Percentiles rank a stretch among this genome's conserved stretches.
Evolutionary conservation across 306 rosid species (phyloP).

Genomic region (Prunus salicina): DNA sequence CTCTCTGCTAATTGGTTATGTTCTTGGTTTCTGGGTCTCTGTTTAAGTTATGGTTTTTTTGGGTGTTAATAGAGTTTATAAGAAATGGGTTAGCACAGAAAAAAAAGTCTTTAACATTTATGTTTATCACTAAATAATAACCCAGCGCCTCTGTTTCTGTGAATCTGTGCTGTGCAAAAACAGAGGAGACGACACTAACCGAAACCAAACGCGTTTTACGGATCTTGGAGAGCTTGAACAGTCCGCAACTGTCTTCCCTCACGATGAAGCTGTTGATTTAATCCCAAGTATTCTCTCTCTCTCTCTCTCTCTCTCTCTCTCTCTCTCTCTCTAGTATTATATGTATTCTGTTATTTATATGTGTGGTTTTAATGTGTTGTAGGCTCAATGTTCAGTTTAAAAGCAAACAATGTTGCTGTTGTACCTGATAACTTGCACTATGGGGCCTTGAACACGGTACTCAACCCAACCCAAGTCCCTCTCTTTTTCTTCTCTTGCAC

Average conservation of each 20-base stretch:
- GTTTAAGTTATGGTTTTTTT: background rate
- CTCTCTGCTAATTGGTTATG: background rate
- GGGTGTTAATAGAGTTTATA: background rate
- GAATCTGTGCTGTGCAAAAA: slow-evolving; percentile 23
- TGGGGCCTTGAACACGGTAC: slow-evolving; percentile 55
- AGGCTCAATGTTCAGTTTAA: slow-evolving; percentile 64
- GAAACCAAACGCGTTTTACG: slow-evolving; percentile 52
- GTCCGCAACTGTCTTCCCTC: slow-evolving; percentile 55
- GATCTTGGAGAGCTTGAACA: slow-evolving; percentile 71
- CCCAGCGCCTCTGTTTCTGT: slow-evolving; percentile 33
- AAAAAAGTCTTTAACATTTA: background rate
- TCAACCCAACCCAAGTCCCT: background rate
- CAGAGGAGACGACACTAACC: slow-evolving; percentile 60
- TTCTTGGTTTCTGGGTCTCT: slow-evolving; percentile 1
- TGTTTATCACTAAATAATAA: background rate
- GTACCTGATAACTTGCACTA: slow-evolving; percentile 51
- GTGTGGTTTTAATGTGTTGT: slow-evolving; percentile 12
- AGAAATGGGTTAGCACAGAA: background rate
- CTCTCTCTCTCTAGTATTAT: background rate
- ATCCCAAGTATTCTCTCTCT: slow-evolving; percentile 54
- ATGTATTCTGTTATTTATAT: background rate
- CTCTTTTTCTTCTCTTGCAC: background rate
- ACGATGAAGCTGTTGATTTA: slow-evolving; percentile 72
- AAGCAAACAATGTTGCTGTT: slow-evolving; percentile 48
- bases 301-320: background rate